Evolutionary conservation across 139 green algal species (phyloP).

Genomic region (Coelastrella sp.): DNA sequence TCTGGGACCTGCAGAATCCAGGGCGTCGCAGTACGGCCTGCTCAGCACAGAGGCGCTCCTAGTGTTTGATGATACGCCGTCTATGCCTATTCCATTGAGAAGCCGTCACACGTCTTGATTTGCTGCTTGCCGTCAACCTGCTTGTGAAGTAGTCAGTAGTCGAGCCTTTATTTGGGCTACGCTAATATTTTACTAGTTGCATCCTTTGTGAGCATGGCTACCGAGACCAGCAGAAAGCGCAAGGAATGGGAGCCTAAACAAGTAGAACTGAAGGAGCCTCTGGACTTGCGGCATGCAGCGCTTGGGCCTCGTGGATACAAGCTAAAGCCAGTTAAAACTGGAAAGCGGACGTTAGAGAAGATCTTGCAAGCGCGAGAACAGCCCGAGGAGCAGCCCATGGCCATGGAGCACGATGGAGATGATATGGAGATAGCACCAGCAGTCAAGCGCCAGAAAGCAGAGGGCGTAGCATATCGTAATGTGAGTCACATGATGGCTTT

Average conservation of each 20-base stretch:
- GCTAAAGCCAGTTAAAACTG: conserved; percentile 37
- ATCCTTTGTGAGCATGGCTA: background rate
- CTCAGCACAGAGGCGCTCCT: too few species aligned
- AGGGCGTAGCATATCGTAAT: conserved; percentile 47
- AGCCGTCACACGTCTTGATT: too few species aligned
- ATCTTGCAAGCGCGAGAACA: background rate
- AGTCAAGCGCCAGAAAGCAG: conserved; percentile 46
- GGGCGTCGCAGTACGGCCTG: too few species aligned
- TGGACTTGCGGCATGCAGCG: conserved; percentile 44
- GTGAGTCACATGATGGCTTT: conserved; percentile 46
- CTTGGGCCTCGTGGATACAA: conserved; percentile 60
- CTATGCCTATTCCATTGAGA: too few species aligned
- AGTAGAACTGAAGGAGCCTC: conserved; percentile 17
- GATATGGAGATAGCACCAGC: background rate
- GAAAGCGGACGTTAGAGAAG: conserved; percentile 30
- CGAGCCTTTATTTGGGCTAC: background rate
- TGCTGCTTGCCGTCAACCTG: background rate
- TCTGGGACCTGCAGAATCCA: too few species aligned
- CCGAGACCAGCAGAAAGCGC: conserved; percentile 21
- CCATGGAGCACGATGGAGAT: conserved; percentile 57
- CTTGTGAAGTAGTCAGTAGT: background rate
- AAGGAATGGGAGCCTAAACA: conserved; percentile 44
- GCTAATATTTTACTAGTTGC: background rate
- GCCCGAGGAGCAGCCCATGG: conserved; percentile 14
- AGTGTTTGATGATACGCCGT: too few species aligned